Percentiles rank a stretch among this genome's conserved stretches.
Evolutionary conservation across 176 grass and related monocot genomes (phyloP).

Genomic region (Tuctoria greenei): DNA sequence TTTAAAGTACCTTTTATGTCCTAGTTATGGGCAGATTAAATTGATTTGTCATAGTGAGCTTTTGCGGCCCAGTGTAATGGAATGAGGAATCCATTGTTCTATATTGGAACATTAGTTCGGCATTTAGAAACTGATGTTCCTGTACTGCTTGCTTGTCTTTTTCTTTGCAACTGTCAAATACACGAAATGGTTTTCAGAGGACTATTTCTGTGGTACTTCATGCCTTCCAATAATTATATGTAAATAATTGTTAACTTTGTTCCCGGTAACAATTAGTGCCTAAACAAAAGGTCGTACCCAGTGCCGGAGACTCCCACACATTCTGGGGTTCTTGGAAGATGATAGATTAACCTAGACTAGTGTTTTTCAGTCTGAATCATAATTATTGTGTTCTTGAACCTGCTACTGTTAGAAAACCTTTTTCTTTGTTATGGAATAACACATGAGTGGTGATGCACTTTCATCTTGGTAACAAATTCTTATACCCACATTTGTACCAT

Average conservation of each 20-base stretch:
- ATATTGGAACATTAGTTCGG: background rate
- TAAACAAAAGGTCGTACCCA: no score
- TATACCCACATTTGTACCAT: background rate
- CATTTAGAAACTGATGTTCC: background rate
- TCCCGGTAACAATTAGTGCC: background rate
- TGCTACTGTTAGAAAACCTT: background rate
- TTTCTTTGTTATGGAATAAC: background rate
- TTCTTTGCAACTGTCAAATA: background rate
- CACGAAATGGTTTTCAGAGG: background rate
- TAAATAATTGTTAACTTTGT: background rate
- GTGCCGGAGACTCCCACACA: no score
- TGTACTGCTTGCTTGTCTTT: background rate
- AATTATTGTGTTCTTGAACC: background rate
- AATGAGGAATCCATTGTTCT: constrained; percentile 2
- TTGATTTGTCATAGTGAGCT: constrained; percentile 1
- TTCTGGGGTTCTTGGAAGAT: no score
- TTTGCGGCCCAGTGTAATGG: background rate
- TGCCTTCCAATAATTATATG: background rate
- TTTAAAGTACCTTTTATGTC: background rate
- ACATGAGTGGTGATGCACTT: background rate
- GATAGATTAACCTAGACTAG: background rate
- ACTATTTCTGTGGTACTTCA: background rate
- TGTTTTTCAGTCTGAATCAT: background rate
- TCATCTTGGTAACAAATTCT: background rate
- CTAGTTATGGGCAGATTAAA: constrained; percentile 6